Conservation (phyloP, 805 yeast genomes). For the Cyberlindnera euphorbiiphila region DNA sequence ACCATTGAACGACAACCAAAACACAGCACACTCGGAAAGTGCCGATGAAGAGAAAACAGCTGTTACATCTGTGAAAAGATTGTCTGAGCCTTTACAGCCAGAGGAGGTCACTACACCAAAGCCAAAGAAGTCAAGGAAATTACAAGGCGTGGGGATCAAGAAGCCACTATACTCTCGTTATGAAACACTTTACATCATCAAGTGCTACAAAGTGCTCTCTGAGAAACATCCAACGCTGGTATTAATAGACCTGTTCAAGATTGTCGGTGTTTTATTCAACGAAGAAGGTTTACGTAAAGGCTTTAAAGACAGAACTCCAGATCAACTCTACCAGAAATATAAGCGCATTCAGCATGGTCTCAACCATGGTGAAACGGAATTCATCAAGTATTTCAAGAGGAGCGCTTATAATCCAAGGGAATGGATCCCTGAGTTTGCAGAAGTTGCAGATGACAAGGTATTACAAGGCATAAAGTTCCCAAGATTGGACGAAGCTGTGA, state of each 20-base stretch:
- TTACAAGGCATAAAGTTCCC: conserved; percentile 17
- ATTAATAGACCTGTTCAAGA: conserved; percentile 23
- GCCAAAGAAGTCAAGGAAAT: conserved; percentile 23
- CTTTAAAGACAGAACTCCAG: conserved; percentile 26
- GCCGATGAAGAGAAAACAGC: no score
- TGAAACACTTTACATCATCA: conserved; percentile 25
- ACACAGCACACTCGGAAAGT: no score
- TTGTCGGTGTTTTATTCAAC: conserved; percentile 22
- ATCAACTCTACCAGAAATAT: conserved; percentile 28
- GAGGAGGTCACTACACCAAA: conserved; percentile 8
- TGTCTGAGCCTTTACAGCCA: conserved; percentile 3
- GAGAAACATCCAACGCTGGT: conserved; percentile 22
- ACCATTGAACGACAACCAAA: not conserved
- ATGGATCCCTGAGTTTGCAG: conserved; percentile 24
- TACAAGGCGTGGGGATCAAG: conserved; percentile 27
- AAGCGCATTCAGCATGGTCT: conserved; percentile 26
- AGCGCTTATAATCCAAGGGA: conserved; percentile 22
- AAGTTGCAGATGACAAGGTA: conserved; percentile 9
- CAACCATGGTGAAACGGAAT: conserved; percentile 26
- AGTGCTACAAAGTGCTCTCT: conserved; percentile 20
- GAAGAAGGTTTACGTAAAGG: conserved; percentile 22
- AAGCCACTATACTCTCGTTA: conserved; percentile 27
- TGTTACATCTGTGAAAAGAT: no score
- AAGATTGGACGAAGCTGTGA: conserved; percentile 17
- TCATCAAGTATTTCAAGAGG: conserved; percentile 17